Conservation (phyloP, 768 basidiomycete species). For the Megacollybia marginata region DNA sequence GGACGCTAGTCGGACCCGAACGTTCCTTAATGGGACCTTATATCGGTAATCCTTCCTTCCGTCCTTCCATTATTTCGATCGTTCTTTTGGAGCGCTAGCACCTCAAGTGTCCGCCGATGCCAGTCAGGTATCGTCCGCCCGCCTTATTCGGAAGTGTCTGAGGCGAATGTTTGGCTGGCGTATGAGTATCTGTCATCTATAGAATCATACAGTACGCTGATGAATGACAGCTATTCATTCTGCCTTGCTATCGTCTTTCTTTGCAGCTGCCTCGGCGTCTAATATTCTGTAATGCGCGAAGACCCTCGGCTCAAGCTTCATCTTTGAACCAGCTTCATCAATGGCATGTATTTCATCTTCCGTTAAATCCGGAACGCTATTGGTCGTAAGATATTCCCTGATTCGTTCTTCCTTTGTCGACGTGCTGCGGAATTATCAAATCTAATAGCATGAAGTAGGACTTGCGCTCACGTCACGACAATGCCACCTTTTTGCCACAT, state of each 20-base stretch:
- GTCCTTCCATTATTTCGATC: too few species aligned
- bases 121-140: too few species aligned
- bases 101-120: too few species aligned
- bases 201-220: too few species aligned
- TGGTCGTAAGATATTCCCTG: slow-evolving; percentile 32
- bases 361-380: slow-evolving; percentile 42
- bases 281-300: neutral
- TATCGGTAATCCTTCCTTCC: too few species aligned
- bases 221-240: too few species aligned
- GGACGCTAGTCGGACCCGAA: too few species aligned
- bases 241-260: neutral
- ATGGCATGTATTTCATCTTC: slow-evolving; percentile 51
- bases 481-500: slow-evolving; percentile 51
- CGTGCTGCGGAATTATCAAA: slow-evolving; percentile 25
- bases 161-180: too few species aligned
- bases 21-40: too few species aligned
- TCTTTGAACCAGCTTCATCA: slow-evolving; percentile 44
- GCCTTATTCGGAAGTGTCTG: too few species aligned
- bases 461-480: slow-evolving; percentile 49
- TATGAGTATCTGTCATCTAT: too few species aligned
- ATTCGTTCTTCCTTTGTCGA: slow-evolving; percentile 39
- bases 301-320: neutral
- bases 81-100: too few species aligned
- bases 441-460: neutral
- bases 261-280: neutral